Percentiles rank a stretch among this genome's conserved stretches.
phyloP scores from a whole-genome alignment of 2,329 filamentous ascomycete species.

The Xylaria sp. region DNA sequence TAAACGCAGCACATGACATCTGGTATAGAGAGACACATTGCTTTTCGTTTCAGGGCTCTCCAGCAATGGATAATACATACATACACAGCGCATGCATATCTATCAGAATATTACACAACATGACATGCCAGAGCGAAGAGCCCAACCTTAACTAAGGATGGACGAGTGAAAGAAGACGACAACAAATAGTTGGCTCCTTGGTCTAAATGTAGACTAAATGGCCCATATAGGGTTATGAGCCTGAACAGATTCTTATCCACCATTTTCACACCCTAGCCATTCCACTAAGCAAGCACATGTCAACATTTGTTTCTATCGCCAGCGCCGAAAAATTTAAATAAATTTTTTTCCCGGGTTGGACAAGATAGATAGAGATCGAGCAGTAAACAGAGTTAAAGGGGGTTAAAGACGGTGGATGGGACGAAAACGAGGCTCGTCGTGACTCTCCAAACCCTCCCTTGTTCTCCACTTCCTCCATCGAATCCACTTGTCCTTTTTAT shows the following conservation, averaged over 20 bases:
- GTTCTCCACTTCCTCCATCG: background rate
- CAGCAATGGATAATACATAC: background rate
- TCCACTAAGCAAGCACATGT: background rate
- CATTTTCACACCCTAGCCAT: background rate
- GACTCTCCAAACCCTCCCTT: background rate
- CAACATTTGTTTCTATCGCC: slow-evolving; percentile 10
- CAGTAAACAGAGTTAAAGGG: background rate
- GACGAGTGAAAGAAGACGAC: background rate
- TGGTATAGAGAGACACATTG: too few species aligned
- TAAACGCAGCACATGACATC: too few species aligned
- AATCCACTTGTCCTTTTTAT: background rate
- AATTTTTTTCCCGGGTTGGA: background rate
- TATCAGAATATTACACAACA: background rate
- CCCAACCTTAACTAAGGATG: background rate
- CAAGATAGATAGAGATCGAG: background rate
- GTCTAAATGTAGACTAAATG: slow-evolving; percentile 30
- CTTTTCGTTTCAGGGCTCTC: too few species aligned
- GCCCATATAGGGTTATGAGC: slow-evolving; percentile 7
- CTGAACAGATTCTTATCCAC: background rate
- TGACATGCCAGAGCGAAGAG: too few species aligned
- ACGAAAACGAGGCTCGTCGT: slow-evolving; percentile 6
- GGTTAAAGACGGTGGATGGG: background rate
- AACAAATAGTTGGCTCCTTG: background rate
- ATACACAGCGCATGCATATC: background rate
- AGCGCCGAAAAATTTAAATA: background rate